phyloP scores from a whole-genome alignment of 768 basidiomycete genomes.

The Goffeauzyma gilvescens region DNA sequence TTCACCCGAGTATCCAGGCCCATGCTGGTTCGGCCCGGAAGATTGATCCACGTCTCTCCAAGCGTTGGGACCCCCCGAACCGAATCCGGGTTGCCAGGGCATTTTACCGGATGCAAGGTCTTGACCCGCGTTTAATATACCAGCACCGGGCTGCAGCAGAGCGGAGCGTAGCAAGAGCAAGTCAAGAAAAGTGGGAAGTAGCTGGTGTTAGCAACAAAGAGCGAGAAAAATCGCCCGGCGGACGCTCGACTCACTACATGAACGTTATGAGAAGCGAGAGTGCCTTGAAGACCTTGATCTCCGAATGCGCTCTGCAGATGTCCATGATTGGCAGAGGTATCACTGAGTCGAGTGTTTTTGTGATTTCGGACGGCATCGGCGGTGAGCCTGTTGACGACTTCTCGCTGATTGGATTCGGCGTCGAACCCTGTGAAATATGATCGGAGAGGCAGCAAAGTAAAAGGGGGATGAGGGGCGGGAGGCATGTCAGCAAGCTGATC shows the following conservation, averaged over 20 bases:
- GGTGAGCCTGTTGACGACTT: conserved; percentile 23
- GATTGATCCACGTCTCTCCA: conserved; percentile 26
- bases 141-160: conserved; percentile 26
- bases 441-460: no score
- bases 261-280: conserved; percentile 26
- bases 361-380: conserved; percentile 19
- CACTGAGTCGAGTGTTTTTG: conserved; percentile 27
- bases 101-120: conserved; percentile 26
- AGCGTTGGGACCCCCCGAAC: conserved; percentile 22
- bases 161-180: no score
- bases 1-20: no score
- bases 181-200: not conserved
- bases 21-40: no score
- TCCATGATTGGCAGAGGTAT: conserved; percentile 18
- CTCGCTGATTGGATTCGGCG: conserved; percentile 16
- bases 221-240: no score
- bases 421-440: conserved; percentile 8
- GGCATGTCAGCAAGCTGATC: no score
- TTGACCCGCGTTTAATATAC: conserved; percentile 28
- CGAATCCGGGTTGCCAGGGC: conserved; percentile 31
- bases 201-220: not conserved
- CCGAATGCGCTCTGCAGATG: conserved; percentile 25
- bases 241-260: conserved; percentile 28
- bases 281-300: conserved; percentile 26
- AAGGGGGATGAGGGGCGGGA: no score